Conservation (phyloP, 768 basidiomycete species). For the Dacryopinax primogenitus region DNA sequence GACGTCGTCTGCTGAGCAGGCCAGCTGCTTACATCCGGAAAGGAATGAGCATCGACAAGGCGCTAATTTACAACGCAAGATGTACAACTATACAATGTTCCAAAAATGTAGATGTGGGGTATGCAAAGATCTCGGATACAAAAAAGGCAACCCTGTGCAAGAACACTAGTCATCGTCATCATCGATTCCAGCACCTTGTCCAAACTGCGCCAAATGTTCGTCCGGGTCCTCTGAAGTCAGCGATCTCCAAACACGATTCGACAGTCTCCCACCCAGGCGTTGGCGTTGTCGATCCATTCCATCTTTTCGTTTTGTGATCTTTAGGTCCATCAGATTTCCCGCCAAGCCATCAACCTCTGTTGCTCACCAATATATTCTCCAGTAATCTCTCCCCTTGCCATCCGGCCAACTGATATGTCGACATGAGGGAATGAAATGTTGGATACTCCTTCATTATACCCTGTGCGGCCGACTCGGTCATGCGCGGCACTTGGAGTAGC, state of each 20-base stretch:
- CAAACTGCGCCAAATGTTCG: not conserved
- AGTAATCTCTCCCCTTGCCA: not conserved
- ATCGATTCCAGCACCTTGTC: not conserved
- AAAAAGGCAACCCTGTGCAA: too few species aligned
- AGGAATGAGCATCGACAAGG: too few species aligned
- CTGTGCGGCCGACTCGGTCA: conserved; percentile 17
- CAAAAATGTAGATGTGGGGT: too few species aligned
- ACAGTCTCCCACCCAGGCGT: not conserved
- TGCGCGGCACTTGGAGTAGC: conserved; percentile 16
- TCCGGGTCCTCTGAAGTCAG: not conserved
- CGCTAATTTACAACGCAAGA: too few species aligned
- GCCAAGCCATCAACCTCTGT: not conserved
- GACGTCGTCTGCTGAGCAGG: too few species aligned
- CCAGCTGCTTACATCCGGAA: too few species aligned
- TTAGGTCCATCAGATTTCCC: not conserved
- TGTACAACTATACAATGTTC: too few species aligned
- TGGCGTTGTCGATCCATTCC: not conserved
- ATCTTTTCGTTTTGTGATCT: conserved; percentile 4
- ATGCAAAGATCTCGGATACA: too few species aligned
- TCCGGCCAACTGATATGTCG: conserved; percentile 13
- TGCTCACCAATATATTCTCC: not conserved
- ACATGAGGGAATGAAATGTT: conserved; percentile 17
- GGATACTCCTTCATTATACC: conserved; percentile 18
- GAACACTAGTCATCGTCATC: not conserved
- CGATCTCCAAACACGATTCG: not conserved